phyloP scores from a whole-genome alignment of 176 grass and related monocot species.

The Eragrostis curvula region DNA sequence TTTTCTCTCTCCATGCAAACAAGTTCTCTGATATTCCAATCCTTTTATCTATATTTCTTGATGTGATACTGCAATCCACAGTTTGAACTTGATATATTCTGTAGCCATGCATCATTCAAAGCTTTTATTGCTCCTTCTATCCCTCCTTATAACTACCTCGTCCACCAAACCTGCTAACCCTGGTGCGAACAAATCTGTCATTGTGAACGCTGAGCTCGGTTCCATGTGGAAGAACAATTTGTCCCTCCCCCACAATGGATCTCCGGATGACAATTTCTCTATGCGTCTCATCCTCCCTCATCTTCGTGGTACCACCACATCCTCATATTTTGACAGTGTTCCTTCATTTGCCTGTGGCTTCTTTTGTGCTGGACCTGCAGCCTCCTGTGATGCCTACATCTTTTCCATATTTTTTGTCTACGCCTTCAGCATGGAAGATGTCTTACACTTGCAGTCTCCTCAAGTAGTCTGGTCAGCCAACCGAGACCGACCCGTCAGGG shows the following conservation, averaged over 20 bases:
- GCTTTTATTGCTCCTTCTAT: not conserved
- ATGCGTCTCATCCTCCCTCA: slow-evolving; percentile 8
- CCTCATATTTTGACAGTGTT: not conserved
- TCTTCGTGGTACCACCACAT: not conserved
- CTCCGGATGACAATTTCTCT: not conserved
- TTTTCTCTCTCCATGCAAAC: not conserved
- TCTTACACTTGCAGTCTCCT: not conserved
- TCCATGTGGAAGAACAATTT: slow-evolving; percentile 25
- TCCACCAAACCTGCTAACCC: not conserved
- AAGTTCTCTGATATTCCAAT: not conserved
- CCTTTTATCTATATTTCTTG: not conserved
- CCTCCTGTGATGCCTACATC: slow-evolving; percentile 8
- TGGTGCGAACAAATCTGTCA: not conserved
- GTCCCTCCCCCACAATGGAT: not conserved
- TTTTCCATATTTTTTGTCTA: slow-evolving; percentile 26
- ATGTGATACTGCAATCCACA: not conserved
- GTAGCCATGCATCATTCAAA: slow-evolving; percentile 26
- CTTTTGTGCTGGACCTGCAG: slow-evolving; percentile 32
- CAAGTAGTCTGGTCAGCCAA: slow-evolving; percentile 60
- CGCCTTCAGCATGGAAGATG: not conserved
- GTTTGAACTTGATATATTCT: not conserved
- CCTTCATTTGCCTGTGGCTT: slow-evolving; percentile 56
- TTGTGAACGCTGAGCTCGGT: not conserved
- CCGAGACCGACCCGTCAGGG: slow-evolving; percentile 28
- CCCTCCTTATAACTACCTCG: not conserved